Evolutionary conservation across 371 early-diverging fungal genomes (phyloP), one percentile per base, ranked within the genome.

Genomic region (Vairimorpha apis): DNA sequence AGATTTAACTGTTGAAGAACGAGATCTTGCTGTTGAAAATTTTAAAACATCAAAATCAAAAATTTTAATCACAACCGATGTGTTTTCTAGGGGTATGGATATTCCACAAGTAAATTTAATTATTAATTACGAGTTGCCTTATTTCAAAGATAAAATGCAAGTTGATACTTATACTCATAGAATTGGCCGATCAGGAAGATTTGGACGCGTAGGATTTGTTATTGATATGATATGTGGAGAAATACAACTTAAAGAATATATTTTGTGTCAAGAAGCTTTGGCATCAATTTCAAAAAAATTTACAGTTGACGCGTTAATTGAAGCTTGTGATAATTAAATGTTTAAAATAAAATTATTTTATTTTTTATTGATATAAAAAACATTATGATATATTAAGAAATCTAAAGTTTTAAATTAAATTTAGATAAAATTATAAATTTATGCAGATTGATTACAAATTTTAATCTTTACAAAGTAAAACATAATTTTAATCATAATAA

Each of bases 131-230:
- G 97, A 95, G 77, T 84, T 95, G 74, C 96, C 96, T 29, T 53
- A 53, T 53, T 2, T 8, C 12, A 18, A 53, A 53, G 30, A 53
- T 93, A 92, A 83, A 87, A 94, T 82, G 82, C 85, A 67, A 70
- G 65, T 32, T 18, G 74, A 53, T 37, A 53, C 55, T 53, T 81
- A 71, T 51, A 69, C 79, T 41, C 83, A 82, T 60, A 71, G 96
- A 84, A 97, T 97, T 82, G 98, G 98, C 85, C 90, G 98, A 85
- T 90, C 92, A 79, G 97, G 98, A 82, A 91, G 98, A 81, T 98
- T 93, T 87, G 98, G 98, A 81, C 89, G 97, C 86, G 97, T 95
- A 87, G 98, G 98, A 87, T 91, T 94, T 23, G 88, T 89, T 49
- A 89, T 97, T 82, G 95, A 95, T 83, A 93, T 97, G 86, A 89